A percentile compares a stretch with the other conserved stretches of the same genome.
Conservation (phyloP, 2,329 filamentous ascomycete genomes). For the Colletotrichum costaricense region DNA sequence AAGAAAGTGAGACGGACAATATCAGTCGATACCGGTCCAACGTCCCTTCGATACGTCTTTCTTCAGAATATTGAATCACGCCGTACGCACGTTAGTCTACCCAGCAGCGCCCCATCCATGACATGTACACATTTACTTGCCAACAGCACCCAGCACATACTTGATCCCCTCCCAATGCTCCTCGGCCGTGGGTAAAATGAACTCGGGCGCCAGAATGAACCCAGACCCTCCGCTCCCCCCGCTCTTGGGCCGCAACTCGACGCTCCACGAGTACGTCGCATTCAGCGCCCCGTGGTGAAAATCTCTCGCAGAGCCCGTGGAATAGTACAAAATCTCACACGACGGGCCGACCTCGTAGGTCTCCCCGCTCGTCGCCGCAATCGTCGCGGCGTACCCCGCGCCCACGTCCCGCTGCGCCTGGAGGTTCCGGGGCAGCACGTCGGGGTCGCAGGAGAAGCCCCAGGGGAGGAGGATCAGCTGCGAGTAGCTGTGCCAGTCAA, state of each 20-base stretch:
- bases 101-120: neutral
- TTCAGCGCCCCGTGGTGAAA: conserved; percentile 38
- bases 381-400: conserved; percentile 55
- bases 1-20: too few relatives aligned
- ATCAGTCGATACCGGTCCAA: too few relatives aligned
- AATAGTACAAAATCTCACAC: conserved; percentile 39
- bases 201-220: conserved; percentile 37
- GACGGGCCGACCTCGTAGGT: conserved; percentile 38
- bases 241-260: conserved; percentile 38
- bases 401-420: conserved; percentile 41
- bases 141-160: conserved; percentile 21
- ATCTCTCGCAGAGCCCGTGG: conserved; percentile 38
- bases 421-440: conserved; percentile 38
- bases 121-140: neutral
- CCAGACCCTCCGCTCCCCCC: conserved; percentile 26
- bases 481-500: conserved; percentile 70
- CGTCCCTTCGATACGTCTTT: too few relatives aligned
- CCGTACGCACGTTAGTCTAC: neutral
- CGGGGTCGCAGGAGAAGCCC: conserved; percentile 61
- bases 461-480: conserved; percentile 66
- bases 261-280: conserved; percentile 39
- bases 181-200: conserved; percentile 37
- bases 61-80: too few relatives aligned
- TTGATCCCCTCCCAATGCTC: conserved; percentile 39
- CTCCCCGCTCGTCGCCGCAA: conserved; percentile 41